phyloP scores from a whole-genome alignment of 2,329 filamentous ascomycete species.

The Colletotrichum scovillei region DNA sequence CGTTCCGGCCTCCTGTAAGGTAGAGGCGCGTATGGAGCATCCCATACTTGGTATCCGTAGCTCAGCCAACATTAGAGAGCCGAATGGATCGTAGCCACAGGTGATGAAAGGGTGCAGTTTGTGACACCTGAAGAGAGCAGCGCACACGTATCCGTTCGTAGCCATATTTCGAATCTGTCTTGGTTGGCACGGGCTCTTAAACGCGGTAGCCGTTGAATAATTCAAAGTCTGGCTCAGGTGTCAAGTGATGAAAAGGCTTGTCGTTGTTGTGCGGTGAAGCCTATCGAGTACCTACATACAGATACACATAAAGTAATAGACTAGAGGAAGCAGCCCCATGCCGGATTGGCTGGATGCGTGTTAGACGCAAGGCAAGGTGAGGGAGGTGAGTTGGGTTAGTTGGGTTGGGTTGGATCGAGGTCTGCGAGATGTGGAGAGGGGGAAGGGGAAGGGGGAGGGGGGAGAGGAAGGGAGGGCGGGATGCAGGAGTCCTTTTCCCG shows the following conservation, averaged over 20 bases:
- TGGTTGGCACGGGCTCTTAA: neutral
- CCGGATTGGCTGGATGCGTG: neutral
- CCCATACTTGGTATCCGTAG: neutral
- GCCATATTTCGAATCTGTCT: neutral
- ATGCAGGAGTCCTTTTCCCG: neutral
- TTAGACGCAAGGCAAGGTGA: neutral
- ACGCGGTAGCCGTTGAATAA: neutral
- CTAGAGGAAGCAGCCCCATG: neutral
- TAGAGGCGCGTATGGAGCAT: neutral
- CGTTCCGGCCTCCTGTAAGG: neutral
- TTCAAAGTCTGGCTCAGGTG: neutral
- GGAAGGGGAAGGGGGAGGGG: neutral
- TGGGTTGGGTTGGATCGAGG: neutral
- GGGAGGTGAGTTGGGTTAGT: neutral
- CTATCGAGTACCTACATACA: neutral
- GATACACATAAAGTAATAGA: neutral
- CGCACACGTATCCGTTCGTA: too few species aligned
- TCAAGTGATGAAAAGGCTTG: slow-evolving; percentile 3
- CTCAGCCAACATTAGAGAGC: slow-evolving; percentile 11
- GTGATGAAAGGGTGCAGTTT: neutral
- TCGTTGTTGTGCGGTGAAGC: neutral
- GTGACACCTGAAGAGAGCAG: neutral
- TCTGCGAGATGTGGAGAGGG: neutral
- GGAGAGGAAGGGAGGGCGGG: neutral
- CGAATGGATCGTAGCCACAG: neutral